Evolutionary conservation across 805 yeast species (phyloP).

Genomic region (Candida boidinii): DNA sequence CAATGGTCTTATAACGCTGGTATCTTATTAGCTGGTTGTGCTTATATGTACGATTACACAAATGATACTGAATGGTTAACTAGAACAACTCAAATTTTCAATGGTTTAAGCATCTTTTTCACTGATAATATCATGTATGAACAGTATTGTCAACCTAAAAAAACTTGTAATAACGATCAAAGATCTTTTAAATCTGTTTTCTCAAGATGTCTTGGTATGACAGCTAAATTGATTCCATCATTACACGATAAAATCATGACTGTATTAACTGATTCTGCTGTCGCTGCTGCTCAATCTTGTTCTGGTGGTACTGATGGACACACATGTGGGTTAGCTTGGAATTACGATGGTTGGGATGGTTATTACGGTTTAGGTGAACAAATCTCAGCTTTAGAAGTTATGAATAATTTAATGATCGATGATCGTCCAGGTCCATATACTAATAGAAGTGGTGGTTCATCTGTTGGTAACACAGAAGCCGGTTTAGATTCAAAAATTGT

Average conservation of each 20-base stretch:
- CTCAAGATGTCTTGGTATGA: slow-evolving; percentile 52
- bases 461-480: slow-evolving; percentile 44
- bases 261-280: slow-evolving; percentile 34
- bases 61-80: slow-evolving; percentile 34
- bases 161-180: slow-evolving; percentile 65
- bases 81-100: slow-evolving; percentile 28
- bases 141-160: slow-evolving; percentile 44
- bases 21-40: slow-evolving; percentile 55
- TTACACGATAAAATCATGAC: slow-evolving; percentile 31
- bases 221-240: slow-evolving; percentile 46
- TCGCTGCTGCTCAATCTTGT: slow-evolving; percentile 72
- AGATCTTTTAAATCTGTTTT: slow-evolving; percentile 66
- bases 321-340: slow-evolving; percentile 81
- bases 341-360: slow-evolving; percentile 50
- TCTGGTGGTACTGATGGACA: slow-evolving; percentile 79
- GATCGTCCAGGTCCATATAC: slow-evolving; percentile 52
- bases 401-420: slow-evolving; percentile 35
- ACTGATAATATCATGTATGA: slow-evolving; percentile 51
- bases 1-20: slow-evolving; percentile 74
- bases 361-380: slow-evolving; percentile 79
- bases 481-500: slow-evolving; percentile 47
- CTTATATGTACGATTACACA: slow-evolving; percentile 60
- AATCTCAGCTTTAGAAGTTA: slow-evolving; percentile 63
- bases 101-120: slow-evolving; percentile 35
- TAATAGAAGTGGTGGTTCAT: slow-evolving; percentile 57